phyloP scores from a whole-genome alignment of 1,139 yeast genomes.

The Lodderomyces orthopsilosis region DNA sequence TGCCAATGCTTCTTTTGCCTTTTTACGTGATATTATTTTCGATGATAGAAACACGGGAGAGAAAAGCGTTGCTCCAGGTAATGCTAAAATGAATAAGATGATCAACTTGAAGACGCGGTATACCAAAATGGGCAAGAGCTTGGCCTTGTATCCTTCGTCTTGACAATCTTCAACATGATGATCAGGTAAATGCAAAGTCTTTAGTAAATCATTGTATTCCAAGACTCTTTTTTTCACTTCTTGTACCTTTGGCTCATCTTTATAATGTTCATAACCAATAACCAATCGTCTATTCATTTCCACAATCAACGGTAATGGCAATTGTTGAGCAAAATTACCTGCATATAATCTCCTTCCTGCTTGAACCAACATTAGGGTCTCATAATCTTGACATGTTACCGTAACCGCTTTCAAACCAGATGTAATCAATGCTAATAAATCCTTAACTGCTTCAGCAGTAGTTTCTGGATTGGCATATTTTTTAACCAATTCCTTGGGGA shows the following conservation, averaged over 20 bases:
- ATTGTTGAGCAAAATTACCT: conserved; percentile 61
- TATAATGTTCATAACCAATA: conserved; percentile 70
- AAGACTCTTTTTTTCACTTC: conserved; percentile 60
- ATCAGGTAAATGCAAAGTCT: conserved; percentile 75
- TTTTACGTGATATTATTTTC: conserved; percentile 63
- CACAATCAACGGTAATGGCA: conserved; percentile 79
- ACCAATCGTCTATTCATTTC: conserved; percentile 88
- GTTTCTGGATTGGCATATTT: conserved; percentile 56
- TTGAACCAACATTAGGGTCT: conserved; percentile 86
- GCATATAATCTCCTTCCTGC: conserved; percentile 90
- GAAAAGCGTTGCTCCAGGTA: conserved; percentile 84
- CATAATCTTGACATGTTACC: conserved; percentile 89
- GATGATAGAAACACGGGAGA: conserved; percentile 86
- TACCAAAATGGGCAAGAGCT: conserved; percentile 46
- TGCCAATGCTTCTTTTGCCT: conserved; percentile 80
- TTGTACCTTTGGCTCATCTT: conserved; percentile 68
- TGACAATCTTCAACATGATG: conserved; percentile 76
- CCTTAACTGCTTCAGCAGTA: conserved; percentile 68
- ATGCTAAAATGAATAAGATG: conserved; percentile 56
- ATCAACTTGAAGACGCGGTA: conserved; percentile 54
- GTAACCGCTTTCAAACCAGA: conserved; percentile 84
- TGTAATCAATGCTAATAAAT: conserved; percentile 66
- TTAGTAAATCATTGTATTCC: conserved; percentile 64
- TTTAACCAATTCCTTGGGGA: conserved; percentile 60
- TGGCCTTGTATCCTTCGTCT: conserved; percentile 42